Evolutionary conservation across 495 filamentous ascomycete species (phyloP).

Genomic region (Lasiosphaeria ovina): DNA sequence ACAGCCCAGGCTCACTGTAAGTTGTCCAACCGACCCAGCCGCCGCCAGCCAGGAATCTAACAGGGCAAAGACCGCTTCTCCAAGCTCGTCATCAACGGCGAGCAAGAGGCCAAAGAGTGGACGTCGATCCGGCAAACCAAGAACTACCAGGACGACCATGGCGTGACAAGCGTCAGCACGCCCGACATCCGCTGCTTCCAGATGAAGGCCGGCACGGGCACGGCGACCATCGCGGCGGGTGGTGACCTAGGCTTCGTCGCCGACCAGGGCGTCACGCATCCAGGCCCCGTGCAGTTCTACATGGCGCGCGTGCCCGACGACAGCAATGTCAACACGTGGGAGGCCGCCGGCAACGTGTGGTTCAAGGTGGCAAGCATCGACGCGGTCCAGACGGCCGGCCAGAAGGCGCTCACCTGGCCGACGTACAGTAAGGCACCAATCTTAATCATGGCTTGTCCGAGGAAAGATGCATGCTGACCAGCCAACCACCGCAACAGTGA

Average conservation of each 20-base stretch:
- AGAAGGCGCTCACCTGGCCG: conserved; percentile 33
- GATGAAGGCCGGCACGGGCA: conserved; percentile 22
- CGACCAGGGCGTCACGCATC: conserved; percentile 37
- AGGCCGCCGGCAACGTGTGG: conserved; percentile 45
- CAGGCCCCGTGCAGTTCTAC: conserved; percentile 46
- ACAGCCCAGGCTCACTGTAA: no score
- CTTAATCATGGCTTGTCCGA: no score
- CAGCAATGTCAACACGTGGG: conserved; percentile 42
- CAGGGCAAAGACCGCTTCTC: conserved; percentile 35
- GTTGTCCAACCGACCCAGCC: no score
- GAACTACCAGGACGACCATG: conserved; percentile 46
- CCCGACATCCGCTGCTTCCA: conserved; percentile 46
- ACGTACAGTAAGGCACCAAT: conserved; percentile 38
- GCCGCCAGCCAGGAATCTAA: no score
- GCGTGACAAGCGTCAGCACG: conserved; percentile 36
- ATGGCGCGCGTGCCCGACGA: conserved; percentile 45
- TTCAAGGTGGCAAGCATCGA: conserved; percentile 44
- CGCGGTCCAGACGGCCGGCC: conserved; percentile 21
- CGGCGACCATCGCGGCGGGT: conserved; percentile 38
- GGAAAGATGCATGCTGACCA: no score
- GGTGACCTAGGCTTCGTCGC: conserved; percentile 40
- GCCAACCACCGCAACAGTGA: no score
- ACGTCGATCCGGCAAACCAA: conserved; percentile 43
- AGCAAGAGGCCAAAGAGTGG: conserved; percentile 38
- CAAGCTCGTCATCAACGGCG: conserved; percentile 36